Evolutionary conservation across 192 early-diverging fungal species (phyloP), one percentile per base, ranked within the genome.

Genomic region (Chytriomyces sp.): DNA sequence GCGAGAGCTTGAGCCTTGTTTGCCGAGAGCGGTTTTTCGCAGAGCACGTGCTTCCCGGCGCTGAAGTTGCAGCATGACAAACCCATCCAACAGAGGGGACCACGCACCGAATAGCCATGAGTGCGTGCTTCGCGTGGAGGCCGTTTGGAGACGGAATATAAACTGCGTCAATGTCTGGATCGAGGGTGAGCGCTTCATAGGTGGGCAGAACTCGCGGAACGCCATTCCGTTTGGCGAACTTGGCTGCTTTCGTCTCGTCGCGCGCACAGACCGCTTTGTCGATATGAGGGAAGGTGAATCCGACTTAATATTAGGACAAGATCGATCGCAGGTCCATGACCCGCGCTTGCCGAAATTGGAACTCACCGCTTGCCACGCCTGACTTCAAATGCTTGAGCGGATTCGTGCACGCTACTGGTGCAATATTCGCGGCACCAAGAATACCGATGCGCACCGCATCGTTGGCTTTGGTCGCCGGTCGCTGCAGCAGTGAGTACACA

Each of bases 1-100:
- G 25, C 59, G 8, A 26, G 28, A 3, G 79, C 80, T 60, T 81
- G 59, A 22, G 34, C 39, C 6, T 62, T 74, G 40, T 81, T 81
- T 32, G 38, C 34, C 6, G 78, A 49, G 12, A 81, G 31, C 0
- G 80, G 80, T 57, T 81, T 81, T 67, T 81, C 80, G 53, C 79
- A 82, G 8, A 90, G 77, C 26, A 90, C 76, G 58, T 90, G 85
- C 52, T 90, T 90, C 6, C 84, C 81, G 12, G 83, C 80, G 67
- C 62, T 30, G 10, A 14, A 49, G 10, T 49, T 49, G 44, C 44
- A n/a, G n/a, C 44, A 49, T 14, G 10, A 49, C n/a, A 14, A 10
- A 49, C 44, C n/a, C n/a, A n/a, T n/a, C n/a, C 44, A 49, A 10
- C n/a, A n/a, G n/a, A n/a, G n/a, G 12, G n/a, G 44, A 49, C n/a